Base-by-base conservation (phyloP, 192 early-diverging fungal genomes). In the Podila clonocystis region DNA sequence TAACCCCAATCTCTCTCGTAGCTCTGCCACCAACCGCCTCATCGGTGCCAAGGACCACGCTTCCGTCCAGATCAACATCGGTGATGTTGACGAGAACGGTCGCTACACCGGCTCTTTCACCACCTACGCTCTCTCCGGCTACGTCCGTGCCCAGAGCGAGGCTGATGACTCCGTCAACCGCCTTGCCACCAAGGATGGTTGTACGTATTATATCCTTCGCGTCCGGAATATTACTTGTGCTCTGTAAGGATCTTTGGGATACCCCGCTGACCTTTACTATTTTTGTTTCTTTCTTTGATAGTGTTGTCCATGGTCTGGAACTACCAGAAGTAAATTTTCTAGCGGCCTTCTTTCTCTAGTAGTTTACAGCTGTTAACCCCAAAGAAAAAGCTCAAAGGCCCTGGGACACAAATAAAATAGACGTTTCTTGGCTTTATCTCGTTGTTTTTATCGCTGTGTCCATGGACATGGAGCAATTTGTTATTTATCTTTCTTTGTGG, bases 21-120 rank as follows among this genome's bases (percentile, higher is more conserved):
- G 94, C 94, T 96, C 96, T 59, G 97, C 96, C 85, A 99, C 97
- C 80, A 94, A 94, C 88, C 95, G 98, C 80, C 91, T 99, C 59
- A 97, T 99, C 85, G 92, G 88, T 69, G 93, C 98, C 89, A 97
- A 98, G 92, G 98, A 99, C 89, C 98, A 99, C 90, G 94, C 97
- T 63, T 91, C 96, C 41, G 94, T 99, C 87, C 98, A 98, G 87
- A 91, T 99, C 90, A 98, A 96, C 93, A 85, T 98, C 82, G 95
- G 87, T 74, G 94, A 97, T 67, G 96, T 98, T 67, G 93, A 98
- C 83, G 94, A 90, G 62, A 87, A 88, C 55, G 96, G 96, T 73
- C 87, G 86, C 68, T 78, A 88, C 80, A 91, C 89, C 60, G 93
- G 92, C 63, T 77, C 86, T 76, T 91, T 84, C 91, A 88, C 92